phyloP scores from a whole-genome alignment of 73 alveolate species.

The Loxodes magnus region DNA sequence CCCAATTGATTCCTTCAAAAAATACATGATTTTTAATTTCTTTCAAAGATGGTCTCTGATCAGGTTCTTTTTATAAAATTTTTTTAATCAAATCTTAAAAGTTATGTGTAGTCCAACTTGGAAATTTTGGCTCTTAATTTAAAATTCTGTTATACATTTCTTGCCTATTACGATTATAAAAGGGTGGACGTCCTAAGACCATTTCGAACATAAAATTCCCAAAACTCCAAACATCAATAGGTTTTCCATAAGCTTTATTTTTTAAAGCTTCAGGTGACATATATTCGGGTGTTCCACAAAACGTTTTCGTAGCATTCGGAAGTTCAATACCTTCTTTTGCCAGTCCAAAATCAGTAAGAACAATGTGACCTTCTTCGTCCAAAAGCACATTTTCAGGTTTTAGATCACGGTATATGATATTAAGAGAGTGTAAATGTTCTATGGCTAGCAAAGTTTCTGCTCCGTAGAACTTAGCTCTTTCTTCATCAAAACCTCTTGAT shows the following conservation, averaged over 20 bases:
- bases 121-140: conserved; percentile 59
- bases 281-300: conserved; percentile 73
- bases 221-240: conserved; percentile 81
- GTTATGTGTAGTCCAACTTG: conserved; percentile 53
- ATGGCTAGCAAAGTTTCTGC: conserved; percentile 84
- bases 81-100: conserved; percentile 46
- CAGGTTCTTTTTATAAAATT: conserved; percentile 44
- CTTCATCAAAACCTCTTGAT: conserved; percentile 59
- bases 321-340: conserved; percentile 79
- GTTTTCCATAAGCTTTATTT: conserved; percentile 63
- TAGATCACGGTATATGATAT: conserved; percentile 85
- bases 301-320: conserved; percentile 25
- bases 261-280: conserved; percentile 82
- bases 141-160: conserved; percentile 65
- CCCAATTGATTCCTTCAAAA: conserved; percentile 59
- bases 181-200: conserved; percentile 89
- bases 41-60: conserved; percentile 26
- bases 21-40: conserved; percentile 51
- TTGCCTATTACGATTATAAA: conserved; percentile 66
- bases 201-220: conserved; percentile 89
- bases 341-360: conserved; percentile 90
- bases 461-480: conserved; percentile 66
- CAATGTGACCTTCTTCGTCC: conserved; percentile 87
- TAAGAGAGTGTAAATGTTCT: conserved; percentile 76
- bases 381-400: conserved; percentile 95